Conservation (phyloP, 176 grass and related monocot genomes). For the Ampelocalamus luodianensis region DNA sequence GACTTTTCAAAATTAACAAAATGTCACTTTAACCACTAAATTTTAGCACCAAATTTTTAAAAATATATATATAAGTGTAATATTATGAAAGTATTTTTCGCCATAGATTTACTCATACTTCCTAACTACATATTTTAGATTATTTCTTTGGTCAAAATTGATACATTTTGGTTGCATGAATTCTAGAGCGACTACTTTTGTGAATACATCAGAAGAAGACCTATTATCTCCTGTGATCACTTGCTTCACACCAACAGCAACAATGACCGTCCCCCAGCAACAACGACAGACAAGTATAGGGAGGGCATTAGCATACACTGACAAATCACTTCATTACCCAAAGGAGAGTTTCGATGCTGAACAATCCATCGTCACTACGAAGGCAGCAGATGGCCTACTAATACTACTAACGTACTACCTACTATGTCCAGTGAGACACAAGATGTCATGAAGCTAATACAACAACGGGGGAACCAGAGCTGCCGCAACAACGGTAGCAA, state of each 20-base stretch:
- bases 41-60: too few relatives aligned
- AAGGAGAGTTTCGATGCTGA: neutral
- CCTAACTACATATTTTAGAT: too few relatives aligned
- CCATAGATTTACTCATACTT: too few relatives aligned
- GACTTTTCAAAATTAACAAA: too few relatives aligned
- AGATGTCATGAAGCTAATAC: slow-evolving; percentile 7
- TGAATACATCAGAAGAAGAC: too few relatives aligned
- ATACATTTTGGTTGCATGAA: too few relatives aligned
- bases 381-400: neutral
- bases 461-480: neutral
- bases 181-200: too few relatives aligned
- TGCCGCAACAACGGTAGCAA: neutral
- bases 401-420: neutral
- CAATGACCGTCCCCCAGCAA: neutral
- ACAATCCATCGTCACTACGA: neutral
- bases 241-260: neutral
- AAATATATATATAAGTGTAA: too few relatives aligned
- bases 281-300: neutral
- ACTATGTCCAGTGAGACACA: slow-evolving; percentile 4
- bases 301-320: neutral
- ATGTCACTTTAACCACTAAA: too few relatives aligned
- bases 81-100: too few relatives aligned
- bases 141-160: too few relatives aligned
- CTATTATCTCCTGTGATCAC: too few relatives aligned
- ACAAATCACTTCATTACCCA: slow-evolving; percentile 23